Evolutionary conservation across 2,329 filamentous ascomycete species (phyloP).

Genomic region (Neoascochyta sp.): DNA sequence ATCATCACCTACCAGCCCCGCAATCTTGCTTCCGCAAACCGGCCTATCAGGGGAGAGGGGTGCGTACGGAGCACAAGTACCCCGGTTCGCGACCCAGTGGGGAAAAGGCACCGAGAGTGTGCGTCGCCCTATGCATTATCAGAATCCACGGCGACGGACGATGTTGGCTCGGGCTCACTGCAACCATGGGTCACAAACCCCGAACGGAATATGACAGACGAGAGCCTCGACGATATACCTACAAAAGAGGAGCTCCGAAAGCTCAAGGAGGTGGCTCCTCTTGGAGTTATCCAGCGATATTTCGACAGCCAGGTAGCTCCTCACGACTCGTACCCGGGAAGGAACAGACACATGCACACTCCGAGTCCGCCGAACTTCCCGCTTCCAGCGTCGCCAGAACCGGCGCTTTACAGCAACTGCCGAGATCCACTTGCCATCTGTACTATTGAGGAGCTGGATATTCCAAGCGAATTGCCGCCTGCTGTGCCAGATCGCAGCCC

Average conservation of each 20-base stretch:
- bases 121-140: constrained; percentile 25
- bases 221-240: constrained; percentile 17
- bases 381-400: constrained; percentile 11
- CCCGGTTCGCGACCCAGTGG: constrained; percentile 6
- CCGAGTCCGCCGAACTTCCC: constrained; percentile 11
- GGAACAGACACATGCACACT: constrained; percentile 8
- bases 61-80: constrained; percentile 9
- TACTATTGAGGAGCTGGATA: constrained; percentile 14
- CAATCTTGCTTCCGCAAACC: constrained; percentile 3
- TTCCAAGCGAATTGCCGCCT: constrained; percentile 10
- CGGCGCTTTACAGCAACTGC: constrained; percentile 3
- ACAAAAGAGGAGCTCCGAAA: constrained; percentile 23
- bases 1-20: constrained; percentile 11
- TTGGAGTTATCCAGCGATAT: constrained; percentile 30
- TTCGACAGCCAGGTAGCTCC: constrained; percentile 23
- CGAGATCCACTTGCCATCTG: constrained; percentile 14
- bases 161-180: constrained; percentile 20
- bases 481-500: constrained; percentile 23
- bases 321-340: constrained; percentile 8
- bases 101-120: constrained; percentile 22
- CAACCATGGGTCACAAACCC: constrained; percentile 28
- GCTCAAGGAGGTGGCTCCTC: constrained; percentile 21
- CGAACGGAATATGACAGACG: constrained; percentile 17
- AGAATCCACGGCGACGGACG: constrained; percentile 4
- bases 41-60: constrained; percentile 9